Evolutionary conservation across 805 yeast species (phyloP).

Genomic region (Nakazawaea siamensis): DNA sequence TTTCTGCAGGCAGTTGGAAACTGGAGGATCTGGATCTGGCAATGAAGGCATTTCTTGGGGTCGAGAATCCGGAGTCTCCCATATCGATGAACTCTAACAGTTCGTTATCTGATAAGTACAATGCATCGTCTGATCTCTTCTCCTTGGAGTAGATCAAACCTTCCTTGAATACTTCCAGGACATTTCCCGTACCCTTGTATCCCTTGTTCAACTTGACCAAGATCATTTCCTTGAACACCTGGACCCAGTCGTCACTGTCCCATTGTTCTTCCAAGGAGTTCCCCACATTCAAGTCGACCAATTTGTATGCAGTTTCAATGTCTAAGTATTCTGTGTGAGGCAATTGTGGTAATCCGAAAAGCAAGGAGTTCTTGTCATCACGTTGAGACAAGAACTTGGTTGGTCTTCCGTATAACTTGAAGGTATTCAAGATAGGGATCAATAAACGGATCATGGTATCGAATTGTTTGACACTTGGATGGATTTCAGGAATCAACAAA

Average conservation of each 20-base stretch:
- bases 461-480: conserved; percentile 61
- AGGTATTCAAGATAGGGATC: conserved; percentile 63
- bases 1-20: conserved; percentile 12
- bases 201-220: conserved; percentile 23
- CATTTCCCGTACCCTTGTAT: conserved; percentile 26
- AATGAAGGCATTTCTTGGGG: conserved; percentile 7
- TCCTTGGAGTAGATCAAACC: conserved; percentile 22
- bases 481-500: conserved; percentile 53
- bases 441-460: conserved; percentile 68
- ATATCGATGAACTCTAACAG: conserved; percentile 11
- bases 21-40: conserved; percentile 7
- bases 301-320: conserved; percentile 20
- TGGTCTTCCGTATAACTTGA: conserved; percentile 71
- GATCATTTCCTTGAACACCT: conserved; percentile 28
- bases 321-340: conserved; percentile 58
- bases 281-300: conserved; percentile 22
- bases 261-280: conserved; percentile 25
- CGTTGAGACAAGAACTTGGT: conserved; percentile 50
- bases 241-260: conserved; percentile 25
- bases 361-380: conserved; percentile 41
- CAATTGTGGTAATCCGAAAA: conserved; percentile 68
- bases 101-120: conserved; percentile 14
- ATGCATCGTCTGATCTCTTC: conserved; percentile 14
- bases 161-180: conserved; percentile 22
- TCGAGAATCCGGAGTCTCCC: neutral